Percentiles rank a stretch among this genome's conserved stretches.
These are phyloP conservation scores for Diutina scorzettiae DNA, from an alignment of 1,139 yeast genomes.

Conservation along the genomic window DNA sequence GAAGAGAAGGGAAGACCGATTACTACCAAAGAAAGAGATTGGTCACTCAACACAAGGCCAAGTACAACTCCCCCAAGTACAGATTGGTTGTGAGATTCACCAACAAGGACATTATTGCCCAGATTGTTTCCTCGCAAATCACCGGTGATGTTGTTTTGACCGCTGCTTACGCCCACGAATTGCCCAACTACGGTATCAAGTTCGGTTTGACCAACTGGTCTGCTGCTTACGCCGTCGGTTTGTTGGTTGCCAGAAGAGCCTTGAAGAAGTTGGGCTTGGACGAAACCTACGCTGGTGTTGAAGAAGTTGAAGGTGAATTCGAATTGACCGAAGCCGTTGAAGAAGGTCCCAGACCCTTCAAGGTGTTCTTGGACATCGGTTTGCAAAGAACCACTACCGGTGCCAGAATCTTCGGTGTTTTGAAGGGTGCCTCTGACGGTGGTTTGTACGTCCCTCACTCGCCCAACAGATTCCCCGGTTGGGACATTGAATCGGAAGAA, in stretches of 20 bases:
- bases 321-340: conserved; percentile 98
- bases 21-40: conserved; percentile 99
- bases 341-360: conserved; percentile 99
- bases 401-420: conserved; percentile 98
- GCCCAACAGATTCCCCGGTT: conserved; percentile 99
- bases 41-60: conserved; percentile 99
- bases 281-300: conserved; percentile 97
- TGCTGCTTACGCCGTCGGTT: conserved; percentile 99
- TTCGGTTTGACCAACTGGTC: conserved; percentile 99
- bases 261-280: conserved; percentile 96
- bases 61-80: conserved; percentile 99
- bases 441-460: conserved; percentile 99
- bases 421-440: conserved; percentile 99
- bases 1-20: conserved; percentile 99
- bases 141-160: conserved; percentile 94
- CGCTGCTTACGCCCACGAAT: conserved; percentile 98
- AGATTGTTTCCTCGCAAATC: conserved; percentile 91
- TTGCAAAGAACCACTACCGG: conserved; percentile 99
- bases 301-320: conserved; percentile 99
- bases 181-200: conserved; percentile 94
- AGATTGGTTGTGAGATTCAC: conserved; percentile 99
- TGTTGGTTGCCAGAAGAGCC: conserved; percentile 98
- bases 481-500: conserved; percentile 98
- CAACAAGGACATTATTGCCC: conserved; percentile 98
- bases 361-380: conserved; percentile 99